Evolutionary conservation across 2,329 filamentous ascomycete genomes (phyloP), one percentile per base, ranked within the genome.

Genomic region (Helotiales sp.): DNA sequence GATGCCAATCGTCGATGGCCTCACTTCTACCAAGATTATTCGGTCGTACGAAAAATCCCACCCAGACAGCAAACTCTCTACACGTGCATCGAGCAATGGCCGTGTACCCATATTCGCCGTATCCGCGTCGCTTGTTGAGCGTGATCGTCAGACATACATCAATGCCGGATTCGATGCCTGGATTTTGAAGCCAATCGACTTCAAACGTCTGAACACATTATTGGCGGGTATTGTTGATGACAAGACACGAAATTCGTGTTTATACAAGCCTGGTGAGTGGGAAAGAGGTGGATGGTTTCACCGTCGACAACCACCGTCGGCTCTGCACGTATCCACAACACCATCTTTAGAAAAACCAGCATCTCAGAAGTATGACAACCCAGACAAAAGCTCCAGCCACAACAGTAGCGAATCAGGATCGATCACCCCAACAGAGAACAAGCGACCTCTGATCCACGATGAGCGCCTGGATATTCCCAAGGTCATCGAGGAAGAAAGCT

Each of bases 1-100:
- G 93, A 97, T 97, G 93, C 93, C 93, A 20, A 96, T 97, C 34
- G 91, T 96, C 4, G 93, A 97, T 75, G 93, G 93, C 15, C 84
- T 94, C 28, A 88, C 86, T 2, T 93, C 93, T 17, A 91, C 93
- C 0, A 93, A 93, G 78, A 91, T 93, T 85, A 97, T 97, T 69
- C 85, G 93, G 28, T 88, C 87, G 0, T 89, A 85, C 62, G 93
- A 96, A 76, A 85, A 86, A 65, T 80, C 80, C 0, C 81, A 81
- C 78, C 75, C 73, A 61, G 79, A 85, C 52, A 75, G 73, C 6
- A 80, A 81, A 0, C 82, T 91, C 30, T 93, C 91, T 0, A 73
- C 79, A 0, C 81, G 89, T 63, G 89, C 89, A 2, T 75, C 79
- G 1, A 76, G 81, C 1, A 91, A 93, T 61, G 86, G 87, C 26